Conservation (phyloP, 371 early-diverging fungal species). For the Mucor irregularis region DNA sequence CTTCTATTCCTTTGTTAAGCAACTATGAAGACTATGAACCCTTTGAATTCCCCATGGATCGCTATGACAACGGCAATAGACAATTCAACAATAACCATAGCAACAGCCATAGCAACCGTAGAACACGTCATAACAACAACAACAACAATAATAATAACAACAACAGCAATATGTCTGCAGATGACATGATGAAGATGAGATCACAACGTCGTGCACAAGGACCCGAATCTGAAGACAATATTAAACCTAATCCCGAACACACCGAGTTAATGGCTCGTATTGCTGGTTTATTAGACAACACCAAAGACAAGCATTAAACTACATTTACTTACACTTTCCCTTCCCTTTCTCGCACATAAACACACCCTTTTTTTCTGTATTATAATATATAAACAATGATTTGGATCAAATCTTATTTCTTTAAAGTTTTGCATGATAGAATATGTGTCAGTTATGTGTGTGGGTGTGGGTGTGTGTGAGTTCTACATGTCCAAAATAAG, state of each 20-base stretch:
- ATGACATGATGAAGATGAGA: conserved; percentile 22
- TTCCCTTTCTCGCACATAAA: no score
- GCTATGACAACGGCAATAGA: background rate
- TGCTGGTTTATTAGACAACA: conserved; percentile 15
- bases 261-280: conserved; percentile 27
- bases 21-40: conserved; percentile 2
- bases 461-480: no score
- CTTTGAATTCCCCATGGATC: background rate
- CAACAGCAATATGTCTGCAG: conserved; percentile 6
- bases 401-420: no score
- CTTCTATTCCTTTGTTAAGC: conserved; percentile 20
- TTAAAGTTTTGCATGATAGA: no score
- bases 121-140: background rate
- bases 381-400: no score
- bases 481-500: no score
- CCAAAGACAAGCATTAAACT: background rate
- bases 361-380: no score
- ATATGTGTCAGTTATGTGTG: no score
- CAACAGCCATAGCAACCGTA: background rate
- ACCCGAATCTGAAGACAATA: conserved; percentile 14
- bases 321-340: no score
- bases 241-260: conserved; percentile 23
- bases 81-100: background rate
- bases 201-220: conserved; percentile 6
- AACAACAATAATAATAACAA: background rate